Base-by-base conservation (phyloP, 768 basidiomycete species). In the Amanita rubescens region DNA sequence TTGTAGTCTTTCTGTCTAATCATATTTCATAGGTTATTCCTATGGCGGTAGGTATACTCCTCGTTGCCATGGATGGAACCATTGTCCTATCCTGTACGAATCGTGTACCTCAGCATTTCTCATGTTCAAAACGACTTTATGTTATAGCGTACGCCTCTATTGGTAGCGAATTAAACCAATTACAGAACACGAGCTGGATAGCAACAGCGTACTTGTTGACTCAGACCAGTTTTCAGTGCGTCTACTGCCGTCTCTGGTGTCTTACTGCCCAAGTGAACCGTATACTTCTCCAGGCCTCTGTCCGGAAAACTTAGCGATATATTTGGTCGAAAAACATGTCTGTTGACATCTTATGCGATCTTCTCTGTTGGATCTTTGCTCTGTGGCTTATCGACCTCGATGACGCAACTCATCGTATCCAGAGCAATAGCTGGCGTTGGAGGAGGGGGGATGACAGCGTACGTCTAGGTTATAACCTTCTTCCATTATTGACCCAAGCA, bases 271-370 rank as follows among this genome's bases (percentile, higher is more conserved):
- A 33, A 1, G 3, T 25, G 10, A 37, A 38, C 14, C 4, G 11
- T 10, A 14, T 2, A 19, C 1, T 33, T 15, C 49, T 49, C 12
- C 47, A 84, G 82, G 56, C 82, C 83, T 12, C 63, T 85, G 2
- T 83, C 80, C 54, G 82, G 83, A 4, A 84, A 85, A 65, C 65
- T 79, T 33, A 78, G 81, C 60, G 82, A 85, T 58, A 82, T 84
- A 1, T 85, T 82, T 53, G 83, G 83, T 2, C 71, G 82, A 1
- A 83, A 83, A 57, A 62, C 63, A 2, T 82, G 82, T 56, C 66
- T 85, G 0, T 61, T 85, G 0, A 77, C 80, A 52, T 75, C 81
- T 0, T 81, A 82, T 58, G 50, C 65, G 4, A 59, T 81, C 5
- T 84, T 82, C 57, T 77, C 75, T 0, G 33, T 82, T 2, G 83